Evolutionary conservation across 768 basidiomycete species (phyloP), one percentile per base, ranked within the genome.

Genomic region (Myochromella boudieri): DNA sequence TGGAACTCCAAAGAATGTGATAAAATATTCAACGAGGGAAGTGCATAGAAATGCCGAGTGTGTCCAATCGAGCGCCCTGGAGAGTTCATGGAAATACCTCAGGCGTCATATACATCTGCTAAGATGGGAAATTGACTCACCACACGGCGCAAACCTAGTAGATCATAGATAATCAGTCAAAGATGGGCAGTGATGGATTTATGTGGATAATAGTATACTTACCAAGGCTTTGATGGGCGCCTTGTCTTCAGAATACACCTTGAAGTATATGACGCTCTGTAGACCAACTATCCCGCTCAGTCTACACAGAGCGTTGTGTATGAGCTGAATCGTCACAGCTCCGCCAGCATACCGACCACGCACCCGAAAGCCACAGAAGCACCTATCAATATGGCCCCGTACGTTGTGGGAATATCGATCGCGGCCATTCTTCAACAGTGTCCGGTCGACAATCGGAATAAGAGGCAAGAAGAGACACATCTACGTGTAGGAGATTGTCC

Each of bases 211-310:
- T 11, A 21, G 12, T 3, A n/a, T 18, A 48, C 59, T 18, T 25
- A 59, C 61, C 56, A 63, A 20, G 40, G 33, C 39, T 31, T 59
- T 63, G n/a, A 55, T 29, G 4, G 42, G 10, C 18, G 22, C 40
- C 15, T 37, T 20, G 33, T 63, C 61, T 6, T 58, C 51, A 25
- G 57, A 52, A 41, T 59, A 63, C 1, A 60, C 15, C 39, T 54
- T 60, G 56, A 60, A 63, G 41, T 60, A 63, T 36, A 58, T 48
- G 25, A 59, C 48, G 37, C 59, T 59, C 50, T 63, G 61, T 4
- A 58, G 49, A 0, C 53, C 58, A 26, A 59, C 53, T 29, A 59
- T 37, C 26, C 61, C 61, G 32, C 58, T 58, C 24, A 63, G 52
- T 37, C 61, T 63, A n/a, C n/a, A n/a, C n/a, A 44, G 24, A 12